Evolutionary conservation across 2,329 filamentous ascomycete genomes (phyloP).

Genomic region (Plenodomus tracheiphilus): DNA sequence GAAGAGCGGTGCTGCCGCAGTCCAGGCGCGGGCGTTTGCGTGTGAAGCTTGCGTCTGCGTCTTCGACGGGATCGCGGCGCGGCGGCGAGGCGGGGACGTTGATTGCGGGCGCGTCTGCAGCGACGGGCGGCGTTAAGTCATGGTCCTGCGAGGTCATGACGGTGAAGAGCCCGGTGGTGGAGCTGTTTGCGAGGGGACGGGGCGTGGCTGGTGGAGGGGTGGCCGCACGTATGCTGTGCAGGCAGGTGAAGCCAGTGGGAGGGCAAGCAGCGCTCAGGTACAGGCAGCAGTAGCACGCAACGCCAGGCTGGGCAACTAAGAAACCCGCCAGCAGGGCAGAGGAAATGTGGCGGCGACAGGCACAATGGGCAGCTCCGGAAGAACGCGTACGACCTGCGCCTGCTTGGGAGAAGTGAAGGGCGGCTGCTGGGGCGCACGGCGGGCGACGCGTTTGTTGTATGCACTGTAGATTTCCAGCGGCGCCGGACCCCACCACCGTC

Average conservation of each 20-base stretch:
- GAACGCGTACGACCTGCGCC: slow-evolving; percentile 4
- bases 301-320: not conserved
- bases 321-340: slow-evolving; percentile 17
- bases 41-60: slow-evolving; percentile 49
- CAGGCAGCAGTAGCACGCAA: slow-evolving; percentile 30
- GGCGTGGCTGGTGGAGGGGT: slow-evolving; percentile 14
- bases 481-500: slow-evolving; percentile 5
- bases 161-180: slow-evolving; percentile 15
- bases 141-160: slow-evolving; percentile 41
- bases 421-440: not conserved
- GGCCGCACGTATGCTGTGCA: slow-evolving; percentile 12
- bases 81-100: slow-evolving; percentile 39
- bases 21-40: slow-evolving; percentile 52
- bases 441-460: slow-evolving; percentile 9
- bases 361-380: slow-evolving; percentile 28
- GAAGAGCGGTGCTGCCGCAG: slow-evolving; percentile 39
- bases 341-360: not conserved
- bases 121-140: slow-evolving; percentile 39
- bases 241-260: slow-evolving; percentile 23
- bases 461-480: not conserved
- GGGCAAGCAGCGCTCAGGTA: slow-evolving; percentile 24
- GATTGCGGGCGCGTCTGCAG: slow-evolving; percentile 36
- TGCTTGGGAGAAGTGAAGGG: not conserved
- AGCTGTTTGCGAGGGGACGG: slow-evolving; percentile 19
- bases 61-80: slow-evolving; percentile 49